Base-by-base conservation (phyloP, 148 eudicot species). In the Rhododendron mucronatum region DNA sequence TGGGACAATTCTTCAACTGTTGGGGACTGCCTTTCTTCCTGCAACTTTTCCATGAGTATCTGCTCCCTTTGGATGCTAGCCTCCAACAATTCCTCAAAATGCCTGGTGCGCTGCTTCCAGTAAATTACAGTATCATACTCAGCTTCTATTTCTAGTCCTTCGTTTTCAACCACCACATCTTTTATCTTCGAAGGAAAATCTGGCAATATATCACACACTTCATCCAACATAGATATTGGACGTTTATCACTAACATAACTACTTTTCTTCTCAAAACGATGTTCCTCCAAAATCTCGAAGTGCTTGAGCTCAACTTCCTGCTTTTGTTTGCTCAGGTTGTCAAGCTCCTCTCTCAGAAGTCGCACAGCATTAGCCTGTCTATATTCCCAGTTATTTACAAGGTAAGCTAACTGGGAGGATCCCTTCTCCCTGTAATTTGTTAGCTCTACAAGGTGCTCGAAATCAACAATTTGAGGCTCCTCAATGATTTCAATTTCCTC, bases 1-100 rank as follows among this genome's bases (percentile, higher is more conserved):
- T 94, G 93, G 16, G 98, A 94, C 83, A 96, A 84, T 85, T 96
- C 99, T 91, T 95, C 95, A 4, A 95, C 96, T 0, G 97, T 97
- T 16, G 96, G 88, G 28, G 98, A 93, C 82, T 93, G 97, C 90
- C 85, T 91, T 82, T 96, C 95, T 44, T 92, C 97, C 65, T 93
- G 89, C 85, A 96, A 88, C 79, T 93, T 95, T 80, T 91, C 95
- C 89, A 90, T 35, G 21, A 95, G 91, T 23, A 86, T 67, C 80
- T 92, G 90, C 88, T 96, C 99, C 74, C 99, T 86, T 61, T 91
- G 90, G 78, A 89, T 69, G 75, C 98, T 92, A 71, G 91, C 96
- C 82, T 94, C 93, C 88, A 96, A 89, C 90, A 93, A 76, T 73
- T 90, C 93, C 92, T 92, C 95, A 15, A 93, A 85, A 84, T 89